A percentile compares a stretch with the other conserved stretches of the same genome.
phyloP scores from a whole-genome alignment of 2,329 filamentous ascomycete species.

The Rugonectria rugulosa region DNA sequence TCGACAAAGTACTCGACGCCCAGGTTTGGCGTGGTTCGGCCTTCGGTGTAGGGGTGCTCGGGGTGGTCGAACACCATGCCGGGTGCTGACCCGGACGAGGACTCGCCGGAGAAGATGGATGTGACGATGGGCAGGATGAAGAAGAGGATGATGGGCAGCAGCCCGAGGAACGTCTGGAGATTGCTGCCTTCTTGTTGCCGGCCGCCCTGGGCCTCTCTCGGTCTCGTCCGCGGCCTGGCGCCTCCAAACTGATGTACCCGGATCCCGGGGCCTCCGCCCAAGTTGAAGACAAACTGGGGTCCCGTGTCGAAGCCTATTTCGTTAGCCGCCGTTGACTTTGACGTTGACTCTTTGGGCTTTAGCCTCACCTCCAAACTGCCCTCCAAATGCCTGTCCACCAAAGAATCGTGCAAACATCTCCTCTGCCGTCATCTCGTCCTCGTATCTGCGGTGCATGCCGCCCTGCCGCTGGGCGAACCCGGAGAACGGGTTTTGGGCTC shows the following conservation, averaged over 20 bases:
- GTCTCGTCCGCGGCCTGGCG: conserved; percentile 75
- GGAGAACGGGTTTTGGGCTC: conserved; percentile 68
- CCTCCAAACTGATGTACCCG: conserved; percentile 97
- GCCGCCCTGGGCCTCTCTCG: conserved; percentile 65
- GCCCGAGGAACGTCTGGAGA: conserved; percentile 70
- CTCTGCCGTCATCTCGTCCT: conserved; percentile 93
- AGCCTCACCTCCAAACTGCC: conserved; percentile 53
- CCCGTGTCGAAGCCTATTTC: conserved; percentile 72
- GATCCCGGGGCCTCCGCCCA: conserved; percentile 89
- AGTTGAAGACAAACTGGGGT: conserved; percentile 93
- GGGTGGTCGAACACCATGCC: conserved; percentile 79
- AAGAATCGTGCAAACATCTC: conserved; percentile 99
- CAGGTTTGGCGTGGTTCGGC: conserved; percentile 74
- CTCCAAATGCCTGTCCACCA: conserved; percentile 75
- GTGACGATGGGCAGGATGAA: conserved; percentile 87
- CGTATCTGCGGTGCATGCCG: conserved; percentile 70
- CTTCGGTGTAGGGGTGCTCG: conserved; percentile 74
- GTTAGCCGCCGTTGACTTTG: conserved; percentile 30
- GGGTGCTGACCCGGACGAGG: conserved; percentile 60
- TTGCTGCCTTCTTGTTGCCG: conserved; percentile 58
- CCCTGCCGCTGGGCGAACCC: conserved; percentile 62
- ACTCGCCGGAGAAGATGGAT: conserved; percentile 72
- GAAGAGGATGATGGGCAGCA: conserved; percentile 88
- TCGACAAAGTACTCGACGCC: conserved; percentile 87
- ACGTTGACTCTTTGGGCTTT: not conserved